These are phyloP conservation scores for Artemisia argyi DNA, from an alignment of 129 eudicot genomes.

Conservation along the genomic window DNA sequence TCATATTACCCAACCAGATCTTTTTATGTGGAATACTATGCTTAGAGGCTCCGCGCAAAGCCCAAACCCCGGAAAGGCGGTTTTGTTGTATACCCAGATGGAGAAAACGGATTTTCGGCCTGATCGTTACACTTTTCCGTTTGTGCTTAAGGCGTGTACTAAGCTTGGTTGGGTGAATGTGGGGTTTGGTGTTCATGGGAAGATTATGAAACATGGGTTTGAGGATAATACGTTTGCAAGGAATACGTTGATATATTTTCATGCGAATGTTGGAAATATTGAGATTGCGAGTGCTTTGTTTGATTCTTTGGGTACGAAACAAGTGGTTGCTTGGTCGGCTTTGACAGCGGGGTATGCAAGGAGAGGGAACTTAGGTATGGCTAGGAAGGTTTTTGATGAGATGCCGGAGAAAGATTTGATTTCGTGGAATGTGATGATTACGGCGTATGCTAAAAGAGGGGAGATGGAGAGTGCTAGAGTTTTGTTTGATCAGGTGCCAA, in stretches of 20 bases:
- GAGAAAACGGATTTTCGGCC: constrained; percentile 43
- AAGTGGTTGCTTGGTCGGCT: constrained; percentile 89
- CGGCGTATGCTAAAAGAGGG: constrained; percentile 66
- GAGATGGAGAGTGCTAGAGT: constrained; percentile 59
- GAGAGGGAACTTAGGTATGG: constrained; percentile 61
- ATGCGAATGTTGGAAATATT: constrained; percentile 67
- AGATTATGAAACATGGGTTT: constrained; percentile 57
- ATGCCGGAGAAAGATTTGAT: constrained; percentile 84
- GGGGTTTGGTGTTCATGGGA: constrained; percentile 64
- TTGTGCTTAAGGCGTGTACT: constrained; percentile 73
- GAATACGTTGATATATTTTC: constrained; percentile 67
- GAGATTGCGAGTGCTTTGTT: constrained; percentile 53
- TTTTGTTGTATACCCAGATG: constrained; percentile 58
- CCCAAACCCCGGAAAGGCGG: constrained; percentile 46
- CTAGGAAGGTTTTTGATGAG: constrained; percentile 58
- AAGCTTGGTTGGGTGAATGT: constrained; percentile 57
- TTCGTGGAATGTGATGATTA: constrained; percentile 89
- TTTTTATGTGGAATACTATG: constrained; percentile 79
- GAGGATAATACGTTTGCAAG: constrained; percentile 53
- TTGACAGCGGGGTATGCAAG: constrained; percentile 76
- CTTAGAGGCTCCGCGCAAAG: constrained; percentile 90
- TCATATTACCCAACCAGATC: constrained; percentile 62
- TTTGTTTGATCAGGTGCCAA: constrained; percentile 52
- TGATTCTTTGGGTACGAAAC: constrained; percentile 42
- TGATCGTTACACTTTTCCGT: constrained; percentile 79